Percentiles rank a stretch among this genome's conserved stretches.
Evolutionary conservation across 768 basidiomycete genomes (phyloP).

Genomic region (Amanita polypyramis): DNA sequence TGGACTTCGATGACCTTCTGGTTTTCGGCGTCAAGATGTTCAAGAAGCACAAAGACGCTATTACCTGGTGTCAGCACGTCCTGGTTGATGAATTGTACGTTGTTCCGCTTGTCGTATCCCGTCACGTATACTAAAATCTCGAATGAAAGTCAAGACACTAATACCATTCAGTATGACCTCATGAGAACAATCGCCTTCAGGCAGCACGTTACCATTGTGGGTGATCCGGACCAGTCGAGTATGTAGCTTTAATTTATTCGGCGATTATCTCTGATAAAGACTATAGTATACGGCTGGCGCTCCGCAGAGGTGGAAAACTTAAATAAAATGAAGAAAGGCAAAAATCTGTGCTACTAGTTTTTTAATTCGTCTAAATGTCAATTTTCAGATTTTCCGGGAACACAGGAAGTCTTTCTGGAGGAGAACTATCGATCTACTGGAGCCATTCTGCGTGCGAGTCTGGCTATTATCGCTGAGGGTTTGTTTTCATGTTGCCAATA

Average conservation of each 20-base stretch:
- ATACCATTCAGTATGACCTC: constrained; percentile 70
- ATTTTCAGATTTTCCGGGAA: constrained; percentile 48
- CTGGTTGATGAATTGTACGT: constrained; percentile 78
- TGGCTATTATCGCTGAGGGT: constrained; percentile 83
- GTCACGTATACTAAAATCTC: background rate
- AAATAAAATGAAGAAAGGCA: constrained; percentile 58
- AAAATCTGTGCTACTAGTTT: background rate
- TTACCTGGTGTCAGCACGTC: constrained; percentile 55
- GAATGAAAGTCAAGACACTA: constrained; percentile 60
- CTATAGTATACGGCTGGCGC: constrained; percentile 75
- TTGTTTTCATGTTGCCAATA: constrained; percentile 4
- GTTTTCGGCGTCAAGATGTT: constrained; percentile 65
- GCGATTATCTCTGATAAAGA: background rate
- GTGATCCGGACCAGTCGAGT: constrained; percentile 90
- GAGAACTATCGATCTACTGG: constrained; percentile 83
- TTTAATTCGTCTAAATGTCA: background rate
- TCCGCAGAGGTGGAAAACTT: constrained; percentile 72
- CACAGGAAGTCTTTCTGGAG: constrained; percentile 65
- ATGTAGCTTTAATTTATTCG: constrained; percentile 1
- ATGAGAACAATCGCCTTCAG: constrained; percentile 54
- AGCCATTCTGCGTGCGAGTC: constrained; percentile 58
- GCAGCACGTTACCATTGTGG: constrained; percentile 66
- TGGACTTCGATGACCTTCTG: constrained; percentile 86
- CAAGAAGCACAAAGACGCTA: constrained; percentile 31
- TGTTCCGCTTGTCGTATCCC: constrained; percentile 17